phyloP scores from a whole-genome alignment of 1,139 yeast genomes.

The Meyerozyma elateridarum region DNA sequence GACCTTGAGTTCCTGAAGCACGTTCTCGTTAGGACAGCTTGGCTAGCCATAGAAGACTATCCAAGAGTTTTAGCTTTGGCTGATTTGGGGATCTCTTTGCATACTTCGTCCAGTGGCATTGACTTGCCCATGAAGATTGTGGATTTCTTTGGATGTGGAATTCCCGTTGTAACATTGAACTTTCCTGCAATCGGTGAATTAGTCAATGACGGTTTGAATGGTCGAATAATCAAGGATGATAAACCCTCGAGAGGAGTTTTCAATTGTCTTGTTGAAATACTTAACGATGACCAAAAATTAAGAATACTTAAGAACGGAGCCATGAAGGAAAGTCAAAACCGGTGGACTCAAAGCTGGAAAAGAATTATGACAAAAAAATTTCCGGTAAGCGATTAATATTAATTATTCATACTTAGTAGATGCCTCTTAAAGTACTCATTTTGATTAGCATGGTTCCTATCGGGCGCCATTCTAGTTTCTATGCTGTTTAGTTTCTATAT shows the following conservation, averaged over 20 bases:
- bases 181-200: slow-evolving; percentile 71
- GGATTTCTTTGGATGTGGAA: slow-evolving; percentile 94
- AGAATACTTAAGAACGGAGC: slow-evolving; percentile 62
- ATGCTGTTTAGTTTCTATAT: too few relatives aligned
- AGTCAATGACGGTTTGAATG: slow-evolving; percentile 45
- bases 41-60: slow-evolving; percentile 80
- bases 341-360: slow-evolving; percentile 82
- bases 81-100: slow-evolving; percentile 86
- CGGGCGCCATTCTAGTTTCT: too few relatives aligned
- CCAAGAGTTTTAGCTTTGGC: slow-evolving; percentile 72
- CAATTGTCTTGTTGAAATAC: slow-evolving; percentile 40
- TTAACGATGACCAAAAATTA: slow-evolving; percentile 34
- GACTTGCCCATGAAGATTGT: slow-evolving; percentile 97
- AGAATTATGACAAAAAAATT: slow-evolving; percentile 17
- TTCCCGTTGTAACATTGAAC: slow-evolving; percentile 78
- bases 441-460: too few relatives aligned
- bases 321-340: slow-evolving; percentile 50
- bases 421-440: too few relatives aligned
- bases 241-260: slow-evolving; percentile 48
- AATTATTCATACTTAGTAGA: too few relatives aligned
- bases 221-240: slow-evolving; percentile 30
- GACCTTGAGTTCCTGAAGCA: slow-evolving; percentile 39
- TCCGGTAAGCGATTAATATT: too few relatives aligned
- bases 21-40: slow-evolving; percentile 57
- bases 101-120: slow-evolving; percentile 85